Base-by-base conservation (phyloP, 208 protist species). In the Strigomonas culicis region DNA sequence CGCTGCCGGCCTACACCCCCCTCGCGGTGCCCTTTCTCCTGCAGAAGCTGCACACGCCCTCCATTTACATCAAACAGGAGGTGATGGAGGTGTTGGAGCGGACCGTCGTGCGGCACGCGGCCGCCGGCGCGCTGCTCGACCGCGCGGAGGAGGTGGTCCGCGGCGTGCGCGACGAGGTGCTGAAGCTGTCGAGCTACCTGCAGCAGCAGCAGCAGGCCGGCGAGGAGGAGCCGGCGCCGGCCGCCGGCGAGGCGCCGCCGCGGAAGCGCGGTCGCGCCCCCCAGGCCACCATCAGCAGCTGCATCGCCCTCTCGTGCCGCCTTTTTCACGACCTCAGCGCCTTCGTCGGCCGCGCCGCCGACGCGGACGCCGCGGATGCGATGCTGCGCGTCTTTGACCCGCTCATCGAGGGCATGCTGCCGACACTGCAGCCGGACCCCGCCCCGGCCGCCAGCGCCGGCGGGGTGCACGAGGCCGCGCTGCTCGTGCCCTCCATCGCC, bases 21-120 rank as follows among this genome's bases (percentile, higher is more conserved):
- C 59, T 64, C 22, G 88, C 77, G 59, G 50, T 95, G 22, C 73
- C 83, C 7, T 95, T 95, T 68, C 61, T 92, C 19, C 74, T 85
- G 13, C 76, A 72, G 15, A 92, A 90, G 64, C 49, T 92, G 25
- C 49, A 77, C 28, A 90, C 84, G 4, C 86, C 85, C 6, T 92
- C 85, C 2, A 73, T 77, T 47, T 52, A 75, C 46, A 77, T 88
- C 10, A 95, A 92, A 63, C 59, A 80, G 27, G 88, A 95, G 41
- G 66, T 73, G 1, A 28, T 85, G 17, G 68, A 80, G 24, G 61
- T 58, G 24, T 57, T 88, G 28, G 59, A 69, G 4, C 65, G 51
- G 41, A 82, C 75, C 61, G 66, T 80, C 15, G 59, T 60, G n/a
- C 63, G 39, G 1, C 77, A 76, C 66, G 7, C 4, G 4, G 32